phyloP scores from a whole-genome alignment of 805 yeast genomes.

The Yarrowia sp. region DNA sequence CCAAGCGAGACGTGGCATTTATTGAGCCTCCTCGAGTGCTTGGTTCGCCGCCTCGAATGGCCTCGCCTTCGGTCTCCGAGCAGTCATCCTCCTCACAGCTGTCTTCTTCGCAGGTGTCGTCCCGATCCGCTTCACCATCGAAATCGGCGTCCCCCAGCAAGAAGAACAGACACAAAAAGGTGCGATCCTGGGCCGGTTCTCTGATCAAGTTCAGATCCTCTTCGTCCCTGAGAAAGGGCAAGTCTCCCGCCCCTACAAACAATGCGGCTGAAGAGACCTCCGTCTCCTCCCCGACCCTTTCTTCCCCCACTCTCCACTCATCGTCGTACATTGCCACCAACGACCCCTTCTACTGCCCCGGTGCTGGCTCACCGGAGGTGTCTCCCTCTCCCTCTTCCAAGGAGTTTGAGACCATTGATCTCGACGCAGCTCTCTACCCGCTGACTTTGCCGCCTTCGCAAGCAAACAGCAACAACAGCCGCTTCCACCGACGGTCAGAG shows the following conservation, averaged over 20 bases:
- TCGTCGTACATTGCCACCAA: slow-evolving; percentile 42
- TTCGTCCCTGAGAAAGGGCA: slow-evolving; percentile 17
- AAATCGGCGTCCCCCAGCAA: slow-evolving; percentile 22
- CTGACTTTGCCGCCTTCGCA: slow-evolving; percentile 38
- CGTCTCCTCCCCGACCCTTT: slow-evolving; percentile 34
- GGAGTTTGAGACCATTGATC: slow-evolving; percentile 55
- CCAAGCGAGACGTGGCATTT: slow-evolving; percentile 28
- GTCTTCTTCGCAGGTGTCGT: slow-evolving; percentile 39
- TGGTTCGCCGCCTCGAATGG: slow-evolving; percentile 41
- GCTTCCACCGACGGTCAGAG: slow-evolving; percentile 60
- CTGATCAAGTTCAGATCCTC: slow-evolving; percentile 45
- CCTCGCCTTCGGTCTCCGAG: slow-evolving; percentile 40
- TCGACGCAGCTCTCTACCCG: slow-evolving; percentile 60
- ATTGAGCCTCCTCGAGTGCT: slow-evolving; percentile 41
- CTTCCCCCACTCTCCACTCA: slow-evolving; percentile 41
- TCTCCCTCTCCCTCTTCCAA: slow-evolving; percentile 45
- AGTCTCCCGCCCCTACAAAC: background rate
- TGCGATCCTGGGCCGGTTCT: slow-evolving; percentile 54
- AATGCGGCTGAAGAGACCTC: too few species aligned
- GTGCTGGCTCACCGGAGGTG: slow-evolving; percentile 41
- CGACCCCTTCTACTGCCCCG: slow-evolving; percentile 41
- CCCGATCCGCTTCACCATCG: slow-evolving; percentile 37
- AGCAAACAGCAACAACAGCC: slow-evolving; percentile 14
- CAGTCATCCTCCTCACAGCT: slow-evolving; percentile 38
- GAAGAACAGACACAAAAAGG: slow-evolving; percentile 49